phyloP scores from a whole-genome alignment of 2,329 filamentous ascomycete species.

The Microcera coccophila region DNA sequence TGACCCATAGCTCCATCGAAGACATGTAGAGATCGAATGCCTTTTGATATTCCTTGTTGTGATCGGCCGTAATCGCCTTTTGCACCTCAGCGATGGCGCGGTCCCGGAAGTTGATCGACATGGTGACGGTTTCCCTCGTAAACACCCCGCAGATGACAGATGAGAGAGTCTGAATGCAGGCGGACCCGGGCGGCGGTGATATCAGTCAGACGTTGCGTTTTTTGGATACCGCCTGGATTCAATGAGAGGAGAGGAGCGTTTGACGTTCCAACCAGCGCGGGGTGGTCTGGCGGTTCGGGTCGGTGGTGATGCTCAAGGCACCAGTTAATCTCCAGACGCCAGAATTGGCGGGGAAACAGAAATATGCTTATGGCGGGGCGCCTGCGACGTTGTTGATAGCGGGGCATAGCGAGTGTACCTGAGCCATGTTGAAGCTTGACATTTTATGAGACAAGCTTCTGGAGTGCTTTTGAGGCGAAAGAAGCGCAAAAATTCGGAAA shows the following conservation, averaged over 20 bases:
- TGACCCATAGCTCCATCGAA: constrained; percentile 95
- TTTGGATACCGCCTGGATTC: neutral
- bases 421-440: neutral
- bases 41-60: constrained; percentile 92
- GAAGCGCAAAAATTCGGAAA: no score
- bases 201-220: neutral
- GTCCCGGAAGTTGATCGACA: constrained; percentile 96
- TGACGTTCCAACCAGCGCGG: constrained; percentile 1
- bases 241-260: constrained; percentile 5
- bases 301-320: constrained; percentile 20
- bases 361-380: constrained; percentile 37
- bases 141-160: constrained; percentile 10
- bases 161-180: constrained; percentile 7
- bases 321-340: constrained; percentile 11
- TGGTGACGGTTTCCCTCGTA: constrained; percentile 41
- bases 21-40: constrained; percentile 96
- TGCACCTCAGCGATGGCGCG: constrained; percentile 96
- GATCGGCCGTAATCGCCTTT: constrained; percentile 95
- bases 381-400: constrained; percentile 17
- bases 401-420: constrained; percentile 14
- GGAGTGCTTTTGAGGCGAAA: neutral
- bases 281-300: constrained; percentile 2
- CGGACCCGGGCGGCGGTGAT: neutral
- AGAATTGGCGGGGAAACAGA: constrained; percentile 41
- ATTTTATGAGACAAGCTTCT: neutral